Conservation (phyloP, 2,329 filamentous ascomycete genomes). For the Fusarium gaditjirri region DNA sequence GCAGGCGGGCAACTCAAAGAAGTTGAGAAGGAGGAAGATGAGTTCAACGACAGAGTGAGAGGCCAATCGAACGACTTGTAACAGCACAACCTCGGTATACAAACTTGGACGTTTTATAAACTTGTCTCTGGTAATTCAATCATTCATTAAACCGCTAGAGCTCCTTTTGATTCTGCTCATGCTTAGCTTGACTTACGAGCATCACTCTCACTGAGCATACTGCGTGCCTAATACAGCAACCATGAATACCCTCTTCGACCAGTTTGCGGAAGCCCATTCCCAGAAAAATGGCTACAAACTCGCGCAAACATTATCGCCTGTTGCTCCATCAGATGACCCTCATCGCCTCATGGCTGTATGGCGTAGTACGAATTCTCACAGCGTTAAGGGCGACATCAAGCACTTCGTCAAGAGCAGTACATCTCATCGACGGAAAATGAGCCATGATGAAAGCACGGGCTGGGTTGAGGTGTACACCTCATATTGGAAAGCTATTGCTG, state of each 20-base stretch:
- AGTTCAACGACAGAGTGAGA: slow-evolving; percentile 30
- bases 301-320: slow-evolving; percentile 78
- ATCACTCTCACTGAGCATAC: slow-evolving; percentile 2
- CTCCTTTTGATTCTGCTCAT: background rate
- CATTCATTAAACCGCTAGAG: background rate
- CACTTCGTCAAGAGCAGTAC: slow-evolving; percentile 75
- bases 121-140: background rate
- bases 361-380: slow-evolving; percentile 74
- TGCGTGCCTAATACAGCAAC: slow-evolving; percentile 29
- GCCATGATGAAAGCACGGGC: slow-evolving; percentile 76
- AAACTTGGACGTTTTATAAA: background rate
- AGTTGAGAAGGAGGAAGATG: slow-evolving; percentile 24
- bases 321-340: slow-evolving; percentile 69
- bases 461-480: slow-evolving; percentile 87
- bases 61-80: slow-evolving; percentile 13
- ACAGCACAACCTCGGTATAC: slow-evolving; percentile 7
- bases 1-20: slow-evolving; percentile 13
- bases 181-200: background rate
- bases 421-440: slow-evolving; percentile 62
- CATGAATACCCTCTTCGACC: slow-evolving; percentile 79
- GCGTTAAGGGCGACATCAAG: slow-evolving; percentile 75
- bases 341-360: slow-evolving; percentile 76
- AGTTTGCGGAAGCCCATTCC: slow-evolving; percentile 77
- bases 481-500: slow-evolving; percentile 85
- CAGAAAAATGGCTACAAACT: slow-evolving; percentile 76